These are phyloP conservation scores for Bretschneidera sinensis DNA, from an alignment of 345 rosid species.

Conservation along the genomic window DNA sequence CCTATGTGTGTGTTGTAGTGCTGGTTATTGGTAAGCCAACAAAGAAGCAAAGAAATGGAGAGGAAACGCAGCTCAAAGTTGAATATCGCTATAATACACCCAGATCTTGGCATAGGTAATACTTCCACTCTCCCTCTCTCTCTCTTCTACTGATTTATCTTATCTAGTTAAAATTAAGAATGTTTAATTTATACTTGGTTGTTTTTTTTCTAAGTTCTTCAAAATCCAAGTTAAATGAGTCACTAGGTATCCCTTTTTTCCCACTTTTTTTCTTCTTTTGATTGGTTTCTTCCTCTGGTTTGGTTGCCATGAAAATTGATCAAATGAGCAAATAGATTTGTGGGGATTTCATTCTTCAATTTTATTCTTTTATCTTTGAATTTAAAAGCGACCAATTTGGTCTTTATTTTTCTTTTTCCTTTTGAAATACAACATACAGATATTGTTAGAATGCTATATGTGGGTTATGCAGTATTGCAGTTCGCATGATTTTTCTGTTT, in stretches of 20 bases:
- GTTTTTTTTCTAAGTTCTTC: background rate
- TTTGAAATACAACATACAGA: too few species aligned
- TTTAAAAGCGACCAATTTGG: too few species aligned
- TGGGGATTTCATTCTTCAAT: background rate
- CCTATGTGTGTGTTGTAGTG: too few species aligned
- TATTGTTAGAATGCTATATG: too few species aligned
- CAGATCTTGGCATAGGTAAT: constrained; percentile 87
- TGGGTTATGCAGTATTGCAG: too few species aligned
- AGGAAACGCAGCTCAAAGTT: constrained; percentile 36
- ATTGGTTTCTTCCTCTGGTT: background rate
- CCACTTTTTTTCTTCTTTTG: background rate
- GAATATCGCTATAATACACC: constrained; percentile 75
- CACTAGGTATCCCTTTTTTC: background rate
- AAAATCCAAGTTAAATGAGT: background rate
- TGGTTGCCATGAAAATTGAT: background rate
- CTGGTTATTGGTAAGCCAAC: too few species aligned
- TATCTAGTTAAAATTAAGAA: background rate
- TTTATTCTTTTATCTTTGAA: too few species aligned
- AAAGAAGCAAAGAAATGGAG: constrained; percentile 31
- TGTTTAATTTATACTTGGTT: background rate
- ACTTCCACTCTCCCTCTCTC: background rate
- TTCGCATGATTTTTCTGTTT: too few species aligned
- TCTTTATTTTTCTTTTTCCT: too few species aligned
- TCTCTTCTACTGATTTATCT: background rate
- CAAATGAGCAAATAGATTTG: too few species aligned